Evolutionary conservation across 83 land plant species (phyloP).

Genomic region (Diphasiastrum complanatum): DNA sequence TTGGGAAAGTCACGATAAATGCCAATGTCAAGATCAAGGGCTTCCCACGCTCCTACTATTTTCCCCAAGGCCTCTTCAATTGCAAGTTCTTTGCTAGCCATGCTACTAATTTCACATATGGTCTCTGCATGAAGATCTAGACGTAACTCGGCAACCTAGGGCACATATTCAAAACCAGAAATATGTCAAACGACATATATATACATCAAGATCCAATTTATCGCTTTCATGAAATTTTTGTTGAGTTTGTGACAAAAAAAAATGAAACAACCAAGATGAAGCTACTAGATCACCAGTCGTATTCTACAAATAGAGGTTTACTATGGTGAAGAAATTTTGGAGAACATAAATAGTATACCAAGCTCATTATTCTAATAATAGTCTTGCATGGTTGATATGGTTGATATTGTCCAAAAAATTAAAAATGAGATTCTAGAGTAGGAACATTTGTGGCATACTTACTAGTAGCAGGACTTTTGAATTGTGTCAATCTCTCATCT

Average conservation of each 20-base stretch:
- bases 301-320: too few species aligned
- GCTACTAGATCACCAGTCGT: too few species aligned
- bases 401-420: too few species aligned
- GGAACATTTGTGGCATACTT: too few species aligned
- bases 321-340: too few species aligned
- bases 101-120: conserved; percentile 27
- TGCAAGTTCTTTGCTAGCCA: conserved; percentile 34
- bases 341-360: too few species aligned
- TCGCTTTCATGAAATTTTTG: neutral
- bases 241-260: neutral
- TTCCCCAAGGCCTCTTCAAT: conserved; percentile 25
- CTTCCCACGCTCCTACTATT: conserved; percentile 24
- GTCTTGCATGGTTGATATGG: too few species aligned
- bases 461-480: neutral
- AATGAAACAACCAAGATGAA: too few species aligned
- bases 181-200: neutral
- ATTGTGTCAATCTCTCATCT: neutral
- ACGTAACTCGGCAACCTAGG: conserved; percentile 31
- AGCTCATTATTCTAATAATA: too few species aligned
- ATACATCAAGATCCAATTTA: too few species aligned
- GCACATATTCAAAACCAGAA: conserved; percentile 2
- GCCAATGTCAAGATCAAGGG: conserved; percentile 27
- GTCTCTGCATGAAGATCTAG: conserved; percentile 29
- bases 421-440: too few species aligned
- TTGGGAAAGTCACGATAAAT: conserved; percentile 21